Evolutionary conservation across 345 rosid species (phyloP).

Genomic region (Isatis tinctoria): DNA sequence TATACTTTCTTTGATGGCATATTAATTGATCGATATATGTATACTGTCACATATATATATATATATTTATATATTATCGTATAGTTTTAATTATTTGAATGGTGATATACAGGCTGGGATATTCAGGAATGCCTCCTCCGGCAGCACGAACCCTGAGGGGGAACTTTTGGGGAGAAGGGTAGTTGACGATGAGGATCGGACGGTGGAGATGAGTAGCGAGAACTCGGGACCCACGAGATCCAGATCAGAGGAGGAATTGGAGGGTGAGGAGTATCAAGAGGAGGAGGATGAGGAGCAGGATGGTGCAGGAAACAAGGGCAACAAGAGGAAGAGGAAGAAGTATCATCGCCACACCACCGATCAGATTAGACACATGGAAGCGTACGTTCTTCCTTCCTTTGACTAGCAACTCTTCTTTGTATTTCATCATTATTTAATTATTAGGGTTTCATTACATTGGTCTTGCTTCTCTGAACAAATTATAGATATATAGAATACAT

Average conservation of each 20-base stretch:
- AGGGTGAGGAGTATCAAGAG: constrained; percentile 52
- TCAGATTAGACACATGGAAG: constrained; percentile 96
- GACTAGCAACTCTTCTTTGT: not conserved
- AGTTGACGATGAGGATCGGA: constrained; percentile 49
- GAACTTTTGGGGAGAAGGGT: constrained; percentile 52
- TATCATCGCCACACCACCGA: constrained; percentile 96
- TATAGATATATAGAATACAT: not conserved
- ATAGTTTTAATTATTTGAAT: not conserved
- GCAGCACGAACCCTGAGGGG: constrained; percentile 57
- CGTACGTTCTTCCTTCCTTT: constrained; percentile 43
- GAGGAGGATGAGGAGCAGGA: constrained; percentile 21
- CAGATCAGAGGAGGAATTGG: constrained; percentile 74
- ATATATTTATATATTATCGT: not conserved
- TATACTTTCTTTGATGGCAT: not conserved
- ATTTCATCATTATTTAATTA: not conserved
- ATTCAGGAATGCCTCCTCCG: constrained; percentile 64
- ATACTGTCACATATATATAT: not conserved
- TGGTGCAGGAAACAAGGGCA: constrained; percentile 36
- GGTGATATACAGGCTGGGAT: constrained; percentile 68
- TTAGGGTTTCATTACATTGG: constrained; percentile 17
- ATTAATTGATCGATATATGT: not conserved
- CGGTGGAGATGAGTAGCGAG: constrained; percentile 93
- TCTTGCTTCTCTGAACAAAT: not conserved
- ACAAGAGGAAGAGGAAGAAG: constrained; percentile 93
- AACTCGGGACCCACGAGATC: constrained; percentile 85